These are phyloP conservation scores for Kodamaea fungicola DNA, from an alignment of 1,139 yeast species.

Conservation along the genomic window DNA sequence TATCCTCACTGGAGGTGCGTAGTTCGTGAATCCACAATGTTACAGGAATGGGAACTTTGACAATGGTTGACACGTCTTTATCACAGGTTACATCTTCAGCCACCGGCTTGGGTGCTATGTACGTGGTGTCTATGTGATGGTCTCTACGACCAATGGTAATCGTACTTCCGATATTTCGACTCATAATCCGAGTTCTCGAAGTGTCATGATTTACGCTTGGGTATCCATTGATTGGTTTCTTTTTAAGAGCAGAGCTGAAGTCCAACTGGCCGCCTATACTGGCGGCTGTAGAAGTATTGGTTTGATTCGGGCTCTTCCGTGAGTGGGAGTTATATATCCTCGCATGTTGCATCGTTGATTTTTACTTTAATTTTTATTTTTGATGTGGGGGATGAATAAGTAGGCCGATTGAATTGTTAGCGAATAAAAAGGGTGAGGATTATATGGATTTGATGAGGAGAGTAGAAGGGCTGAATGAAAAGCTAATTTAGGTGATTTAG, in stretches of 20 bases:
- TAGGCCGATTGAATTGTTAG: too few relatives aligned
- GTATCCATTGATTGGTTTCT: conserved; percentile 10
- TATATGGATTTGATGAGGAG: too few relatives aligned
- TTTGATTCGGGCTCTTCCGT: conserved; percentile 3
- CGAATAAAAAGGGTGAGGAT: too few relatives aligned
- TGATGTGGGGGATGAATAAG: too few relatives aligned
- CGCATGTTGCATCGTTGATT: conserved; percentile 26
- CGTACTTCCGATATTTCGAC: conserved; percentile 15
- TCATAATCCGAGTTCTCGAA: conserved; percentile 9
- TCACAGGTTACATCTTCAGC: not conserved
- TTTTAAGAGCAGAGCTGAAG: conserved; percentile 4
- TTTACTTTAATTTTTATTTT: too few relatives aligned
- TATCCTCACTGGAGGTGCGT: conserved; percentile 54
- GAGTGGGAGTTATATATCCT: conserved; percentile 17
- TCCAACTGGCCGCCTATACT: conserved; percentile 2
- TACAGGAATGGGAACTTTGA: conserved; percentile 36
- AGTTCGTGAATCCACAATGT: conserved; percentile 76
- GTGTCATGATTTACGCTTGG: conserved; percentile 9
- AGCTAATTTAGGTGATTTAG: too few relatives aligned
- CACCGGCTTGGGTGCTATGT: not conserved
- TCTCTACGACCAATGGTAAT: conserved; percentile 15
- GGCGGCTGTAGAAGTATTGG: not conserved
- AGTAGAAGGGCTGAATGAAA: too few relatives aligned
- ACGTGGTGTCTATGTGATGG: not conserved
- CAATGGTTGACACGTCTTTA: not conserved